phyloP scores from a whole-genome alignment of 148 eudicot genomes.

The Diospyros kaki region DNA sequence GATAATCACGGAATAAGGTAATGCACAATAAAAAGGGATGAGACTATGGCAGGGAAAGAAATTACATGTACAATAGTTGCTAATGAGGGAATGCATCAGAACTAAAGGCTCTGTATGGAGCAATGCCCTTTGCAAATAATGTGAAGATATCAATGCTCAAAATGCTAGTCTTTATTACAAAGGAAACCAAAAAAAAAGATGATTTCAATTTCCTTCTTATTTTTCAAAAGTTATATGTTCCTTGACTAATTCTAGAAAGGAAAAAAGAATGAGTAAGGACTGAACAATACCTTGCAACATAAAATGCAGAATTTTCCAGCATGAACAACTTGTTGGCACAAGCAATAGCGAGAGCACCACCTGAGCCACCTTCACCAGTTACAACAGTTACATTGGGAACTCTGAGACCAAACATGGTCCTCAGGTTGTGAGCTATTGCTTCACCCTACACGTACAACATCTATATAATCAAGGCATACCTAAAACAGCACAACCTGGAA shows the following conservation, averaged over 20 bases:
- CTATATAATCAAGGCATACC: neutral
- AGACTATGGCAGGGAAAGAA: neutral
- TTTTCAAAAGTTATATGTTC: neutral
- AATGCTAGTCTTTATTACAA: no score
- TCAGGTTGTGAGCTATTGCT: conserved; percentile 37
- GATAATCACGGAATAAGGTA: neutral
- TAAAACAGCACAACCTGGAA: neutral
- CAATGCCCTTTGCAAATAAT: neutral
- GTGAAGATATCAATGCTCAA: no score
- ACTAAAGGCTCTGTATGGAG: neutral
- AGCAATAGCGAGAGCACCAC: conserved; percentile 44
- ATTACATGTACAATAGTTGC: neutral
- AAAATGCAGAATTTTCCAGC: conserved; percentile 41
- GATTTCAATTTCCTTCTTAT: neutral
- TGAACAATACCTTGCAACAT: conserved; percentile 34
- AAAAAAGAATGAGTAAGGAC: neutral
- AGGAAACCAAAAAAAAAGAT: no score
- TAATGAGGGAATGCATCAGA: neutral
- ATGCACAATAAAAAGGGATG: neutral
- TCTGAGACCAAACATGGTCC: conserved; percentile 41
- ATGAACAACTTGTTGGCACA: conserved; percentile 39
- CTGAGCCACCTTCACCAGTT: conserved; percentile 47
- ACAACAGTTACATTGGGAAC: conserved; percentile 35
- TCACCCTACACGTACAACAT: conserved; percentile 28
- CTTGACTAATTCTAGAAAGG: neutral